A percentile compares a stretch with the other conserved stretches of the same genome.
These are phyloP conservation scores for Cymodocea nodosa DNA, from an alignment of 116 monocot genomes.

Conservation along the genomic window DNA sequence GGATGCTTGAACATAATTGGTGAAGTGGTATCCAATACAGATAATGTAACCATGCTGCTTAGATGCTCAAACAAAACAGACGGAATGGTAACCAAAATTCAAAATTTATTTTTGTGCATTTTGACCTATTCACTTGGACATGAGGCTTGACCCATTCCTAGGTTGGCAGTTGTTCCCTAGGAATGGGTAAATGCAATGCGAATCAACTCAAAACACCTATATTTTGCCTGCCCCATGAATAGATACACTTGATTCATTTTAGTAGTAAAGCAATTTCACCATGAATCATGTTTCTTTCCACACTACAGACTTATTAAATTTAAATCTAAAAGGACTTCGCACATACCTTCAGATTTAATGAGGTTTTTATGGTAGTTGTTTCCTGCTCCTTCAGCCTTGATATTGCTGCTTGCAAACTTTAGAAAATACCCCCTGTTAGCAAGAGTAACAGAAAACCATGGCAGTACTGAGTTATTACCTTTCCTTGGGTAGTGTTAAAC, in stretches of 20 bases:
- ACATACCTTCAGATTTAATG: conserved; percentile 59
- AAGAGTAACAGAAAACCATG: neutral
- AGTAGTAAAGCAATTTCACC: too few relatives aligned
- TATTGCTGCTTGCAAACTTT: conserved; percentile 69
- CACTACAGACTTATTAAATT: neutral
- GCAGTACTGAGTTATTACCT: conserved; percentile 32
- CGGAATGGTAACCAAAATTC: too few relatives aligned
- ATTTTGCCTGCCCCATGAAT: too few relatives aligned
- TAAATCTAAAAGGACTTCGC: neutral
- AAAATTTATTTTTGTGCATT: too few relatives aligned
- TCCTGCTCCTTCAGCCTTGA: conserved; percentile 70
- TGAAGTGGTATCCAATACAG: neutral
- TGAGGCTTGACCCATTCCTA: too few relatives aligned
- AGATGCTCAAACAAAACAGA: too few relatives aligned
- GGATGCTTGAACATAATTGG: too few relatives aligned
- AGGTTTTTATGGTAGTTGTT: conserved; percentile 33
- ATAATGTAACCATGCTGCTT: neutral
- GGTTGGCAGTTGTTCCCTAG: too few relatives aligned
- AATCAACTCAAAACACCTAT: too few relatives aligned
- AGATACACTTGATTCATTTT: too few relatives aligned
- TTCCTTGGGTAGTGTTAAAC: conserved; percentile 57
- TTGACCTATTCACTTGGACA: too few relatives aligned
- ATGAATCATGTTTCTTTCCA: neutral
- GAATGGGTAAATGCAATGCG: too few relatives aligned
- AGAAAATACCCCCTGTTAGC: conserved; percentile 9